A percentile compares a stretch with the other conserved stretches of the same genome.
Evolutionary conservation across 176 grass and related monocot genomes (phyloP).

Genomic region (Rhynchospora pubera): DNA sequence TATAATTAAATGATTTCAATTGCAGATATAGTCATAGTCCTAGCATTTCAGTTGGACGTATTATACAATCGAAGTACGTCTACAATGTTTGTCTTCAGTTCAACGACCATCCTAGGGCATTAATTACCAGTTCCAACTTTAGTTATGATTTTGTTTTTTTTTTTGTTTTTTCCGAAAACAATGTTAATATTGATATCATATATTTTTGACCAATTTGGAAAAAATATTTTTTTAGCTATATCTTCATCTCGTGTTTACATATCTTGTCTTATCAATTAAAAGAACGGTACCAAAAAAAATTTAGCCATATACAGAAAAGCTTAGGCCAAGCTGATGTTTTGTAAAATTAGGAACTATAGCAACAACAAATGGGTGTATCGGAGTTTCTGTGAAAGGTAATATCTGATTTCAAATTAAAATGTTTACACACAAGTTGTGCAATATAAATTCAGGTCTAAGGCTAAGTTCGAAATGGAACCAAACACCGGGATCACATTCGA

Average conservation of each 20-base stretch:
- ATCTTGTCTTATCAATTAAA: too few relatives aligned
- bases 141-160: too few relatives aligned
- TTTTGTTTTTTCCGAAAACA: too few relatives aligned
- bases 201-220: too few relatives aligned
- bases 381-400: not conserved
- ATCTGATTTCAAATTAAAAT: not conserved
- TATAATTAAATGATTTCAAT: not conserved
- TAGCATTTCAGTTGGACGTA: not conserved
- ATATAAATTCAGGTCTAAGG: constrained; percentile 41
- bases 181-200: too few relatives aligned
- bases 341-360: too few relatives aligned
- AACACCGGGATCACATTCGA: constrained; percentile 81
- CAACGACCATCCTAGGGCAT: not conserved
- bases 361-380: too few relatives aligned
- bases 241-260: too few relatives aligned
- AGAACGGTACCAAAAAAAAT: too few relatives aligned
- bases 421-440: not conserved
- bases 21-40: not conserved
- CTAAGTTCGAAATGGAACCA: constrained; percentile 87
- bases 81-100: not conserved
- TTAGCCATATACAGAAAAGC: too few relatives aligned
- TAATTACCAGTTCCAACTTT: not conserved
- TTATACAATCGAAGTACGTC: not conserved
- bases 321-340: too few relatives aligned
- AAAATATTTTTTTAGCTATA: too few relatives aligned